Evolutionary conservation across 192 early-diverging fungal species (phyloP).

Genomic region (Pilaira anomala): DNA sequence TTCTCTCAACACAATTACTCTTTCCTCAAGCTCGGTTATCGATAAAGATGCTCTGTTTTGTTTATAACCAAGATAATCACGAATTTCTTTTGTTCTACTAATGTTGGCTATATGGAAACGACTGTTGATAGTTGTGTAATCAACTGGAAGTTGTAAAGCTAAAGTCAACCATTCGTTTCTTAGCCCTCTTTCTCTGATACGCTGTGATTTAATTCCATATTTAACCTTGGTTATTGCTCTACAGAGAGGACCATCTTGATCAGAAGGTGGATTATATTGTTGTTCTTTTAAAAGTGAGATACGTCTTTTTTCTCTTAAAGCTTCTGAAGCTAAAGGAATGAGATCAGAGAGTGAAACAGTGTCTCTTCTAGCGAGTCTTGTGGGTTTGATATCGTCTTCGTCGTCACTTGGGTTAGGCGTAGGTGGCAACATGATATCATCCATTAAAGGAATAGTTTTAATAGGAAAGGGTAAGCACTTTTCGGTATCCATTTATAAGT

Average conservation of each 20-base stretch:
- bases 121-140: constrained; percentile 21
- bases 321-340: constrained; percentile 29
- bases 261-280: neutral
- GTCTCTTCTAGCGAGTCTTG: constrained; percentile 9
- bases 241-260: constrained; percentile 17
- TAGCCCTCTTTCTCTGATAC: constrained; percentile 31
- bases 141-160: constrained; percentile 25
- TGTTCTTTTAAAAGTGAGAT: neutral
- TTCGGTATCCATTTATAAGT: neutral
- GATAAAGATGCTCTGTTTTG: constrained; percentile 15
- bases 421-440: neutral
- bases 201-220: constrained; percentile 24
- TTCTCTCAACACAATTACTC: constrained; percentile 27
- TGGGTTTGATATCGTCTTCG: neutral
- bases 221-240: constrained; percentile 28
- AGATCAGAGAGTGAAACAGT: constrained; percentile 25
- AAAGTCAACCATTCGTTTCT: constrained; percentile 36
- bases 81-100: constrained; percentile 32
- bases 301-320: constrained; percentile 3
- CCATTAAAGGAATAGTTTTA: no score
- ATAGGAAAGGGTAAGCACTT: neutral
- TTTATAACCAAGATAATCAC: constrained; percentile 36
- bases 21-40: constrained; percentile 22
- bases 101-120: neutral
- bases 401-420: constrained; percentile 8